Evolutionary conservation across 768 basidiomycete species (phyloP), one percentile per base, ranked within the genome.

Genomic region (Psilocybe cubensis): DNA sequence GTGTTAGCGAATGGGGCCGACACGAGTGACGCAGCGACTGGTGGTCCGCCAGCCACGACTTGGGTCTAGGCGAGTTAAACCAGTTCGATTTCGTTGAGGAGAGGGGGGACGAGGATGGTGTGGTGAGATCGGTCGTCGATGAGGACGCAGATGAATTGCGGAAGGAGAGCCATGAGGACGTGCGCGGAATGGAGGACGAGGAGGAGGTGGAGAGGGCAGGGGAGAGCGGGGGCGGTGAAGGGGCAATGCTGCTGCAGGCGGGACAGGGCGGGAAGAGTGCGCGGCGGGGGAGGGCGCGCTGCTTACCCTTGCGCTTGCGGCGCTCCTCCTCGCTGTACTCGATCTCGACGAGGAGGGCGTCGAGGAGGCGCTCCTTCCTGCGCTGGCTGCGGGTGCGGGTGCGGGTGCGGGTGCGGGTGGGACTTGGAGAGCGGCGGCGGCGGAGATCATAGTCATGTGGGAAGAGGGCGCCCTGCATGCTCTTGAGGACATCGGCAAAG

Each of bases 401-500:
- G 60, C 10, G n/a, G n/a, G 65, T 67, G 47, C 67, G 60, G 28
- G 68, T 64, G 28, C 48, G 45, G 28, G 67, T 42, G 33, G 54
- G 56, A 46, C 56, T 63, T 4, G 52, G 33, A 35, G 33, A 57
- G 51, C 54, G 54, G 42, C 44, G 53, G 18, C 44, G 54, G 42
- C 72, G 51, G 64, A 74, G 63, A 63, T 72, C 49, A 31, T 66
- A 54, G 27, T 80, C 76, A 4, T 67, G 58, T 1, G 80, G 83
- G 62, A 88, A 88, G 18, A 88, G 73, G 4, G 77, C 74, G 4
- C 86, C 86, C 40, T 81, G 75, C 83, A 88, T 86, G 66, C 80
- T 79, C 43, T 66, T 66, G 42, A 84, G 69, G 48, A 88, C 85
- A 31, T 85, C 83, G 47, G 76, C 75, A 68, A 88, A 87, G 1